Percentiles rank a stretch among this genome's conserved stretches.
phyloP scores from a whole-genome alignment of 2,329 filamentous ascomycete genomes.

The Microascus cirrosus region DNA sequence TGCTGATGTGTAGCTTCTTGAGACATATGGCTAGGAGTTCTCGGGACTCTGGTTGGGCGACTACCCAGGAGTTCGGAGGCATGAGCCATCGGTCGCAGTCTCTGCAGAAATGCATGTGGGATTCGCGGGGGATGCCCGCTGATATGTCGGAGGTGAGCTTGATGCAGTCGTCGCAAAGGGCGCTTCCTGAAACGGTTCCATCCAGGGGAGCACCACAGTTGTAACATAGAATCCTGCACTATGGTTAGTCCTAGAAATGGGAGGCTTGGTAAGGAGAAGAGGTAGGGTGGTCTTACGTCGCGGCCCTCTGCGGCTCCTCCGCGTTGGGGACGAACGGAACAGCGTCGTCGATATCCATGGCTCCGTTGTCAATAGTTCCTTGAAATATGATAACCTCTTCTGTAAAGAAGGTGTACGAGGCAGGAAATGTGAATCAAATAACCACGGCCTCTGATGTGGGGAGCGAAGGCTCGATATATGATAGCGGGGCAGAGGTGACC shows the following conservation, averaged over 20 bases:
- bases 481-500: neutral
- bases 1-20: conserved; percentile 73
- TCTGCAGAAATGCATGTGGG: conserved; percentile 78
- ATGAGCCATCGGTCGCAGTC: conserved; percentile 93
- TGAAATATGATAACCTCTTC: neutral
- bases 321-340: conserved; percentile 21
- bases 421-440: neutral
- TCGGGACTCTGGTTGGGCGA: conserved; percentile 75
- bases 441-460: neutral
- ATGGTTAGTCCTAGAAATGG: conserved; percentile 2
- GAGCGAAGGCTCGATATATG: neutral
- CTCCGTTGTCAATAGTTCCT: conserved; percentile 13
- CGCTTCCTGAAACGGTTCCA: conserved; percentile 74
- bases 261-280: neutral
- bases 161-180: conserved; percentile 91
- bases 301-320: conserved; percentile 17
- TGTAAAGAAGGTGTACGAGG: neutral
- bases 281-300: conserved; percentile 22
- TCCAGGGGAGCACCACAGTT: conserved; percentile 96
- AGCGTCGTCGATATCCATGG: conserved; percentile 33
- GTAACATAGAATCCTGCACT: conserved; percentile 77
- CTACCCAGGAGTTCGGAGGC: conserved; percentile 77
- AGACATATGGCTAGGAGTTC: conserved; percentile 89
- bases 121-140: conserved; percentile 81
- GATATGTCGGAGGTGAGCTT: conserved; percentile 92